These are phyloP conservation scores for Yamagishiella unicocca DNA, from an alignment of 139 green algal genomes.

Conservation along the genomic window DNA sequence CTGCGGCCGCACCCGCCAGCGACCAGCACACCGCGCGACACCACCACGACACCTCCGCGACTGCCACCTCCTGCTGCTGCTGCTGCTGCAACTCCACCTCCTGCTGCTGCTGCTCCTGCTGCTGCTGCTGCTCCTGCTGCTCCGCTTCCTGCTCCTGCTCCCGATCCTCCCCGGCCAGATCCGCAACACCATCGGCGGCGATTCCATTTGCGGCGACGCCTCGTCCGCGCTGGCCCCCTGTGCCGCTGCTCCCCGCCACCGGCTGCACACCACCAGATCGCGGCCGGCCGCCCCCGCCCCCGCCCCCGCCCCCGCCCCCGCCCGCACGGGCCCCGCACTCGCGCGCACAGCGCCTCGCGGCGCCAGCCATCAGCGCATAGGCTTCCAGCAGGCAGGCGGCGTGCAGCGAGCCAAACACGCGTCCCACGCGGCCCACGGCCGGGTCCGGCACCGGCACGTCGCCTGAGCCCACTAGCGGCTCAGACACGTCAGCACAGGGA, in stretches of 20 bases:
- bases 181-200: too few species aligned
- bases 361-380: conserved; percentile 1
- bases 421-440: background rate
- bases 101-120: too few species aligned
- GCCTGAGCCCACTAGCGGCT: background rate
- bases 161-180: too few species aligned
- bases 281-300: background rate
- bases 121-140: too few species aligned
- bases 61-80: background rate
- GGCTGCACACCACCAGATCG: background rate
- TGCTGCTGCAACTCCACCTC: background rate
- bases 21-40: background rate
- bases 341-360: background rate
- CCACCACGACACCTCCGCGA: conserved; percentile 2
- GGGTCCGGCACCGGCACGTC: background rate
- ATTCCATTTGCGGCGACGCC: background rate
- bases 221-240: background rate
- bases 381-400: conserved; percentile 30
- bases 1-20: conserved; percentile 22
- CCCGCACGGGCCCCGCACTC: background rate
- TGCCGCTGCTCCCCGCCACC: too few species aligned
- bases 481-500: too few species aligned
- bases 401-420: background rate
- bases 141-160: too few species aligned
- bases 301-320: background rate